Evolutionary conservation across 1,139 yeast genomes (phyloP).

Genomic region (Candida neerlandica): DNA sequence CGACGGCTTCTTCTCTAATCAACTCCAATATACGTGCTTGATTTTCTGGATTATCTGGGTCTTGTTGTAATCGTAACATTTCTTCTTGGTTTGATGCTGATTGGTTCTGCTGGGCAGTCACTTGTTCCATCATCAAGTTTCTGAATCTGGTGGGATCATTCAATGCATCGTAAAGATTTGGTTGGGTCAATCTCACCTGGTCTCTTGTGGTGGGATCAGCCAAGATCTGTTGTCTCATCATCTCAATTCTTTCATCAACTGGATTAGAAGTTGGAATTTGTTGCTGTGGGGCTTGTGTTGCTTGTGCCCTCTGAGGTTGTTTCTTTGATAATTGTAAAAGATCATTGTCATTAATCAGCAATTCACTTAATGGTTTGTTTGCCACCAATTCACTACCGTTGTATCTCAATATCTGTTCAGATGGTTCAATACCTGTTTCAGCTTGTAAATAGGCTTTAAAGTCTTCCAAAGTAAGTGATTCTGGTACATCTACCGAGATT

Average conservation of each 20-base stretch:
- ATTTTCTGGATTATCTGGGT: constrained; percentile 76
- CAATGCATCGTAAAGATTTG: constrained; percentile 46
- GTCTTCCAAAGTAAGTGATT: constrained; percentile 65
- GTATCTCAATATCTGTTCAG: constrained; percentile 48
- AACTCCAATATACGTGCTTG: constrained; percentile 69
- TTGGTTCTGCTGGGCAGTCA: constrained; percentile 21
- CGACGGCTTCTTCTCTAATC: constrained; percentile 71
- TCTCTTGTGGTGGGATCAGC: constrained; percentile 38
- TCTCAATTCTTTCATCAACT: constrained; percentile 49
- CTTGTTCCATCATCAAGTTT: constrained; percentile 39
- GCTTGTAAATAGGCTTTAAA: constrained; percentile 77
- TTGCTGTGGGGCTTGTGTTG: constrained; percentile 7
- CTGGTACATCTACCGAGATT: constrained; percentile 58
- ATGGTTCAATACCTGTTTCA: constrained; percentile 60
- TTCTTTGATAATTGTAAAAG: constrained; percentile 43
- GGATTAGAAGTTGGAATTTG: constrained; percentile 10
- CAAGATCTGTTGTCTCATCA: constrained; percentile 50
- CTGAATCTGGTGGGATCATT: constrained; percentile 58
- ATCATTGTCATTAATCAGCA: constrained; percentile 59
- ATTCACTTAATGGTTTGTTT: constrained; percentile 42
- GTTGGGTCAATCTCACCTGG: constrained; percentile 39
- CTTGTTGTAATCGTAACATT: constrained; percentile 48
- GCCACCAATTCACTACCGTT: constrained; percentile 47
- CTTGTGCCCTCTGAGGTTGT: constrained; percentile 6
- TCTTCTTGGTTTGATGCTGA: constrained; percentile 43